Conservation (phyloP, 2,329 filamentous ascomycete species). For the Didymella segeticola region DNA sequence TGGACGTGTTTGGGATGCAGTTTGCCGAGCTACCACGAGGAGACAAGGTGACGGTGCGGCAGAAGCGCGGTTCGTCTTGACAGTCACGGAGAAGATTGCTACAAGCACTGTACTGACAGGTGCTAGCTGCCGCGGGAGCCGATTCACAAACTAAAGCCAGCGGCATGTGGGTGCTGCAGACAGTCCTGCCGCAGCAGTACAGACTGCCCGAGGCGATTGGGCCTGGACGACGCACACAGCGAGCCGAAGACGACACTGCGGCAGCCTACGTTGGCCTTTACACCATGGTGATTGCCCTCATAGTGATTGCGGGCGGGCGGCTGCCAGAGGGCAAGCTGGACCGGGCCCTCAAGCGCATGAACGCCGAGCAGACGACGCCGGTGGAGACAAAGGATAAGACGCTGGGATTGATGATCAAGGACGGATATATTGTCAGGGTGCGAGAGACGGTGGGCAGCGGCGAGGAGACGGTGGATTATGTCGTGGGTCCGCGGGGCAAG, state of each 20-base stretch:
- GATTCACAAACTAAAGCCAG: conserved; percentile 59
- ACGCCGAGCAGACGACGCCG: conserved; percentile 76
- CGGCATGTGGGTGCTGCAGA: conserved; percentile 79
- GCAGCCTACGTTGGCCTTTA: conserved; percentile 83
- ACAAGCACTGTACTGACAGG: not conserved
- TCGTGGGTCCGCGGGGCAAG: conserved; percentile 83
- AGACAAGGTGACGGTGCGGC: conserved; percentile 81
- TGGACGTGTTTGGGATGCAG: conserved; percentile 85
- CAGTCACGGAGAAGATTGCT: not conserved
- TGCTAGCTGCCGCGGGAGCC: conserved; percentile 63
- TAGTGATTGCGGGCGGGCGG: conserved; percentile 73
- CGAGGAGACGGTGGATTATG: conserved; percentile 80
- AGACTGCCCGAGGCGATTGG: conserved; percentile 69
- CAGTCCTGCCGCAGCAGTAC: conserved; percentile 72
- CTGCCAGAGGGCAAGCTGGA: conserved; percentile 81
- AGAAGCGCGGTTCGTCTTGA: conserved; percentile 70
- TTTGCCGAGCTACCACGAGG: conserved; percentile 80
- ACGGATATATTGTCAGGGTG: conserved; percentile 81
- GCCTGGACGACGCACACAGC: conserved; percentile 67
- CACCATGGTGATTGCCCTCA: conserved; percentile 78
- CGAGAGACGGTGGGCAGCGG: conserved; percentile 70
- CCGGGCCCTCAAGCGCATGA: conserved; percentile 75
- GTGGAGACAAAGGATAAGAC: conserved; percentile 76
- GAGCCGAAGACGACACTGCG: conserved; percentile 63
- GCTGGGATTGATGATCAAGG: conserved; percentile 75